Evolutionary conservation across 495 filamentous ascomycete species (phyloP), one percentile per base, ranked within the genome.

Genomic region (Penicillium alfredii): DNA sequence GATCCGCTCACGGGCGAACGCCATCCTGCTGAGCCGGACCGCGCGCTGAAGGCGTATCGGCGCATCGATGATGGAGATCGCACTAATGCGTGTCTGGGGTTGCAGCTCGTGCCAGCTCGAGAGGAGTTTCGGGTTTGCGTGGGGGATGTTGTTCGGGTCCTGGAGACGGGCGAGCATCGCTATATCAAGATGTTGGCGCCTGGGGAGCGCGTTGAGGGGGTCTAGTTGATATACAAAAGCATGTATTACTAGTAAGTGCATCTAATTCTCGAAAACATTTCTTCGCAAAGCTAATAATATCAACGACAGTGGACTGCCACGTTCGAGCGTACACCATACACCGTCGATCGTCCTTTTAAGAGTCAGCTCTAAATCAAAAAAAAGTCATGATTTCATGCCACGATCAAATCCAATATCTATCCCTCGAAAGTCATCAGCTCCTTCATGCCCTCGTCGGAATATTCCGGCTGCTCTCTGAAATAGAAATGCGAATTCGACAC

Each of bases 51-150:
- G 35, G 69, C 61, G 11, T 84, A 81, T 59, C 71, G 88, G 19
- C 57, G 72, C 17, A 80, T 96, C 26, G 89, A 94, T 63, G 60
- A 68, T 9, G 88, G 89, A 4, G 78, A 83, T 29, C 70, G 69
- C 14, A 71, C 69, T 3, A 73, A 71, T 50, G 81, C 86, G 2
- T 93, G 86, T 54, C 56, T 95, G 36, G 90, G 89, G 1, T 84
- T 94, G 84, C 53, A 57, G 42, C 53, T 57, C 37, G 53, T 57
- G 11, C 53, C 53, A 13, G 33, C 50, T 0, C 18, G 45, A n/a
- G 26, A 40, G 40, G 55, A 64, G 26, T 66, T 72, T 21, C 46
- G 55, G 1, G 44, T 87, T 15, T 53, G 51, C 3, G 79, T 84
- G 17, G 78, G 80, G 0, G 82, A 86, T 61, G 49, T 59, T 30